Conservation (phyloP, 2,329 filamentous ascomycete species). For the Ilyonectria robusta region DNA sequence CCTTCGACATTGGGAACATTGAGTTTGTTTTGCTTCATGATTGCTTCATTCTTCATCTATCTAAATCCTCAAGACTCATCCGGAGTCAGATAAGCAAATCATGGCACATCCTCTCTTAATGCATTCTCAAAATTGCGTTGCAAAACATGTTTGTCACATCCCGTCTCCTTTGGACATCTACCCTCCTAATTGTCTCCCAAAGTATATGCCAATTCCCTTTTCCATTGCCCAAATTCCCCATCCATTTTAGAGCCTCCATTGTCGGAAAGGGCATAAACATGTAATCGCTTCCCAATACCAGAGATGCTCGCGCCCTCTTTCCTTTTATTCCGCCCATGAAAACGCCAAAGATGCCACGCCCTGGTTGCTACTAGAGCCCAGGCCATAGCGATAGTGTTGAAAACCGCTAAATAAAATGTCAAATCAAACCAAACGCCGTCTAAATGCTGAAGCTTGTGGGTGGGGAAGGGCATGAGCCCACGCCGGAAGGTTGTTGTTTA, state of each 20-base stretch:
- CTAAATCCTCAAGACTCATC: constrained; percentile 23
- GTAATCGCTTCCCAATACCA: constrained; percentile 14
- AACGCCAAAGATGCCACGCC: constrained; percentile 42
- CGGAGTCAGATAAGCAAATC: constrained; percentile 24
- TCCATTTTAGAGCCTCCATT: constrained; percentile 15
- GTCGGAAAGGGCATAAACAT: constrained; percentile 18
- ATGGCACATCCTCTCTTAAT: constrained; percentile 4
- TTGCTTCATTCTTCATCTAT: constrained; percentile 36
- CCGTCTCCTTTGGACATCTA: constrained; percentile 13
- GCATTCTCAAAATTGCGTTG: constrained; percentile 24
- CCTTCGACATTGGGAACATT: background rate
- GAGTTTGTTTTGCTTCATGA: constrained; percentile 29
- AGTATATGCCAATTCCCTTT: constrained; percentile 15
- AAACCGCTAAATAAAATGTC: constrained; percentile 20
- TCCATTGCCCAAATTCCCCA: constrained; percentile 5
- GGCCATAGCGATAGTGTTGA: constrained; percentile 21
- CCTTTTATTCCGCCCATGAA: constrained; percentile 24
- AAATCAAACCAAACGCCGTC: constrained; percentile 40
- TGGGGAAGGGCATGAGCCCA: constrained; percentile 26
- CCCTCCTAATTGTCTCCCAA: constrained; percentile 7
- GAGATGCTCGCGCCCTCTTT: constrained; percentile 23
- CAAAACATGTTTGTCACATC: constrained; percentile 33
- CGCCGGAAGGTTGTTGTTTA: constrained; percentile 28
- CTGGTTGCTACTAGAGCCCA: constrained; percentile 20
- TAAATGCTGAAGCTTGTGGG: constrained; percentile 30